These are phyloP conservation scores for Tolypocladium album DNA, from an alignment of 2,329 filamentous ascomycete species.

Conservation along the genomic window DNA sequence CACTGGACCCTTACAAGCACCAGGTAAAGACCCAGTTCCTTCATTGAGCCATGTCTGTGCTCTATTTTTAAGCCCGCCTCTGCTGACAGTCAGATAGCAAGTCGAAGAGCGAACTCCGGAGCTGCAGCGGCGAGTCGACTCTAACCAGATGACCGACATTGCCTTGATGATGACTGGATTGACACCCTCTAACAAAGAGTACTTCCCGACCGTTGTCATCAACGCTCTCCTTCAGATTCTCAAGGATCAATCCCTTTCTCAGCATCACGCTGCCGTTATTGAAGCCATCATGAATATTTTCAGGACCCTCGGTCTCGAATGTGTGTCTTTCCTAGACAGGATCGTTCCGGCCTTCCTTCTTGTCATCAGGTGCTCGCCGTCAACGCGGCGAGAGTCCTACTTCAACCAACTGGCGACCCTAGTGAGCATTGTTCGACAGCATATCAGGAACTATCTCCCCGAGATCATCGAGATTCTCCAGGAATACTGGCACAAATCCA, in stretches of 20 bases:
- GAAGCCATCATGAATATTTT: conserved; percentile 99
- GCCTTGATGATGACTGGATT: conserved; percentile 96
- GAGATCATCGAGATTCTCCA: conserved; percentile 79
- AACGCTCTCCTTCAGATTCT: conserved; percentile 88
- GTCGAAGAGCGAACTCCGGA: conserved; percentile 85
- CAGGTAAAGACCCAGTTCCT: conserved; percentile 38
- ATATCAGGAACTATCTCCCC: conserved; percentile 83
- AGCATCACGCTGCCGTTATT: conserved; percentile 88
- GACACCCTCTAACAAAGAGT: conserved; percentile 94
- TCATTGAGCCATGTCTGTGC: neutral
- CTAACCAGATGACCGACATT: conserved; percentile 73
- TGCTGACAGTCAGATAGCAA: conserved; percentile 33
- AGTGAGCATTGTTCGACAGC: conserved; percentile 90
- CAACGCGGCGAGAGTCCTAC: conserved; percentile 78
- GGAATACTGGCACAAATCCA: conserved; percentile 79
- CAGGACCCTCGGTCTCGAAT: conserved; percentile 89
- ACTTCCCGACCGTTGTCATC: conserved; percentile 96
- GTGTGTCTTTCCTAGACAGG: conserved; percentile 84
- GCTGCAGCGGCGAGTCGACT: conserved; percentile 55
- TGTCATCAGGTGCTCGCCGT: conserved; percentile 74
- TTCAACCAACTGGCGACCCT: conserved; percentile 93
- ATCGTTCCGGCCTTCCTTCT: conserved; percentile 90
- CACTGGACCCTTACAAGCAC: conserved; percentile 91
- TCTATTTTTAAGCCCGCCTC: neutral
- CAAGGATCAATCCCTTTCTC: conserved; percentile 78